Base-by-base conservation (phyloP, 2,329 filamentous ascomycete genomes). In the Tolypocladium tropicale region DNA sequence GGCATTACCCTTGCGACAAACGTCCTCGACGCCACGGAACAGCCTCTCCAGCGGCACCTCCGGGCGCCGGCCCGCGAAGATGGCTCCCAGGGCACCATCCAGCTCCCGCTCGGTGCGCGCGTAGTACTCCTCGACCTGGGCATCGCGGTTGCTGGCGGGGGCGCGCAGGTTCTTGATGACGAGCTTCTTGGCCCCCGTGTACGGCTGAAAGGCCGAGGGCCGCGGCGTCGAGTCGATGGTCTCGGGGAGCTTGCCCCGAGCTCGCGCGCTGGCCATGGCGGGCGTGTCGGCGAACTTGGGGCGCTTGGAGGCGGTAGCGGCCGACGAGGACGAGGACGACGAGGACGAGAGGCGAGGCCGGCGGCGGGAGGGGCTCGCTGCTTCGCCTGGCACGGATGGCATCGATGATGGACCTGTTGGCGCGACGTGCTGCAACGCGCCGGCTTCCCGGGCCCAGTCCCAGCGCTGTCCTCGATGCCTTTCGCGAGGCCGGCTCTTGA, bases 141-240 rank as follows among this genome's bases (percentile, higher is more conserved):
- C 77, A 54, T 73, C 66, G 41, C 72, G 68, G 57, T 80, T 78
- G n/a, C 80, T 74, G 21, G n/a, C n/a, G n/a, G 78, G 78, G 1
- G 81, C 79, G 57, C 87, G 84, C 60, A 96, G 80, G 68, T 96
- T 97, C 80, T 96, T 96, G 64, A 99, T 89, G n/a, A 93, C 82
- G 50, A 99, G 81, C 72, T 88, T 92, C 77, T 88, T 92, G 23
- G 90, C 85, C 34, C 90, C 91, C 12, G 80, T 78, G 64, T 89
- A 84, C 14, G 90, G 85, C 62, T 87, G 88, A 67, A 92, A 89
- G 53, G 74, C 71, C 36, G 72, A 68, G 23, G 70, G 66, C 28
- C 58, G 61, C 57, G 64, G 63, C 48, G 69, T 68, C 28, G 71
- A 63, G 58, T 74, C 71, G 56, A 71, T 60, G 25, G 64, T 65